Percentiles rank a stretch among this genome's conserved stretches.
phyloP scores from a whole-genome alignment of 116 monocot species.

The Cymodocea nodosa region DNA sequence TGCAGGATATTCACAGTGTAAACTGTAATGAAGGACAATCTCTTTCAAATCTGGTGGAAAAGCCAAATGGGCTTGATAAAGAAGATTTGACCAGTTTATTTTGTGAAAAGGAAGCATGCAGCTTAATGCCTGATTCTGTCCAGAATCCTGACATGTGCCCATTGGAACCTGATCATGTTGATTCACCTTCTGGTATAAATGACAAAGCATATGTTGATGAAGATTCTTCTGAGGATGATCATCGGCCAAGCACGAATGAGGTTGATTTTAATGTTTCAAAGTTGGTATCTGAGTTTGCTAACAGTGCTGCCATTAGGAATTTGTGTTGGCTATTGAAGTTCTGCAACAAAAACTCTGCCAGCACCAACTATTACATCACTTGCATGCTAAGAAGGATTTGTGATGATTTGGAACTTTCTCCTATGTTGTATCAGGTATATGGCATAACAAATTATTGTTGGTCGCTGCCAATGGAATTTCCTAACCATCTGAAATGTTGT shows the following conservation, averaged over 20 bases:
- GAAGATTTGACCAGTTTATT: background rate
- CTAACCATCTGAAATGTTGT: background rate
- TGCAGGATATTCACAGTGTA: background rate
- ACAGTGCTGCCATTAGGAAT: constrained; percentile 51
- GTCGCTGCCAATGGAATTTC: background rate
- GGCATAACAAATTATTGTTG: background rate
- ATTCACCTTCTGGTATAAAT: constrained; percentile 3
- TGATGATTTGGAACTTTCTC: constrained; percentile 74
- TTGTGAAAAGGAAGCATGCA: background rate
- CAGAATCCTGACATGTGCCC: background rate
- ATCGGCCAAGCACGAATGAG: constrained; percentile 45
- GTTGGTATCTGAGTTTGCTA: constrained; percentile 59
- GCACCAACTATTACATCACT: constrained; percentile 77
- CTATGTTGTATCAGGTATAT: constrained; percentile 95
- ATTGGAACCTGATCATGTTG: background rate
- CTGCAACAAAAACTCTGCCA: constrained; percentile 62
- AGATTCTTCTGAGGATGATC: constrained; percentile 52
- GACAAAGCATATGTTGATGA: constrained; percentile 15
- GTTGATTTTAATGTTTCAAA: constrained; percentile 72
- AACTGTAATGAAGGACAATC: background rate
- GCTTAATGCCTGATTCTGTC: too few relatives aligned
- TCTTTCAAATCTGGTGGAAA: background rate
- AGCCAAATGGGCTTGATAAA: background rate
- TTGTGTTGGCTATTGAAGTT: constrained; percentile 86
- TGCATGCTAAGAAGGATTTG: constrained; percentile 73